phyloP scores from a whole-genome alignment of 2,329 filamentous ascomycete genomes.

The Stagonosporopsis rhizophila region DNA sequence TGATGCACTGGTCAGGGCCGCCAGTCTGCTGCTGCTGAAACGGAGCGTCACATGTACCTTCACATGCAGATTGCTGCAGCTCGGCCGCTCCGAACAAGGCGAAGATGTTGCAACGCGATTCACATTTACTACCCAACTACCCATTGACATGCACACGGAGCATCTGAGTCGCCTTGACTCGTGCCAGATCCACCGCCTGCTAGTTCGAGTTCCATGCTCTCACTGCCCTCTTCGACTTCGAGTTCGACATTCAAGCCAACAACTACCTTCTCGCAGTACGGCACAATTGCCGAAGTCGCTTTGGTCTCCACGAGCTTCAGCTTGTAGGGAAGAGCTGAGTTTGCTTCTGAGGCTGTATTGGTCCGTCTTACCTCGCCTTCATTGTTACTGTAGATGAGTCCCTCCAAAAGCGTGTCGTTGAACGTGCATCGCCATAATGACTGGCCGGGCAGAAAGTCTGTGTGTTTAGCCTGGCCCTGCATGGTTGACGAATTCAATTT shows the following conservation, averaged over 20 bases:
- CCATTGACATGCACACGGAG: slow-evolving; percentile 16
- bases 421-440: slow-evolving; percentile 38
- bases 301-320: slow-evolving; percentile 34
- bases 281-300: slow-evolving; percentile 19
- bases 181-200: neutral
- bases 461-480: slow-evolving; percentile 1
- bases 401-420: slow-evolving; percentile 36
- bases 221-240: neutral
- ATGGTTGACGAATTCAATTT: neutral
- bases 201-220: neutral
- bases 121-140: slow-evolving; percentile 3
- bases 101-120: neutral
- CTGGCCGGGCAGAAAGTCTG: slow-evolving; percentile 22
- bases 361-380: too few relatives aligned
- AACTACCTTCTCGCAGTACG: slow-evolving; percentile 32
- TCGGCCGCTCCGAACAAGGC: neutral
- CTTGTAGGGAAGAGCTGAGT: slow-evolving; percentile 28
- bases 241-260: slow-evolving; percentile 1
- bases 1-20: slow-evolving; percentile 8
- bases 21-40: slow-evolving; percentile 10
- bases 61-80: slow-evolving; percentile 12
- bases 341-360: neutral
- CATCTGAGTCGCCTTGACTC: neutral
- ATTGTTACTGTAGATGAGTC: slow-evolving; percentile 26
- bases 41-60: slow-evolving; percentile 15